A percentile compares a stretch with the other conserved stretches of the same genome.
Evolutionary conservation across 345 rosid species (phyloP).

Genomic region (Eutrema heterophyllum): DNA sequence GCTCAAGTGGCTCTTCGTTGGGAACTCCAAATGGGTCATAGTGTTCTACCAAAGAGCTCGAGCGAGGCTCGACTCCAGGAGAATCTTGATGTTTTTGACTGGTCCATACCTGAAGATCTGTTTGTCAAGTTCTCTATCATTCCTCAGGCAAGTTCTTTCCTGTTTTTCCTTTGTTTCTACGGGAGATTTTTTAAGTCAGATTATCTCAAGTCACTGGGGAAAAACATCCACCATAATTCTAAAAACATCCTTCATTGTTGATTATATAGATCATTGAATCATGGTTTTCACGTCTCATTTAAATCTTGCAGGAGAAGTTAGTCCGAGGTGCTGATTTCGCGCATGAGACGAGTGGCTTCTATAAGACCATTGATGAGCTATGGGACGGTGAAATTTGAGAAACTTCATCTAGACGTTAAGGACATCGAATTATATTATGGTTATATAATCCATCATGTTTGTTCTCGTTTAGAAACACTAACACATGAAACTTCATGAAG

Average conservation of each 20-base stretch:
- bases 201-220: background rate
- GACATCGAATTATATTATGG: background rate
- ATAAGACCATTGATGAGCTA: constrained; percentile 42
- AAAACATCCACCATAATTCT: no score
- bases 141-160: constrained; percentile 44
- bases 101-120: constrained; percentile 44
- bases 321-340: constrained; percentile 27
- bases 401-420: background rate
- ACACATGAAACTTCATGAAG: background rate
- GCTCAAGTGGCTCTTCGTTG: constrained; percentile 66
- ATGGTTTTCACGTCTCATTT: background rate
- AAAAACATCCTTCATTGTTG: background rate
- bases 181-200: background rate
- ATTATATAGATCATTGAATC: background rate
- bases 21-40: constrained; percentile 64
- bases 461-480: background rate
- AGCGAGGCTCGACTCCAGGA: constrained; percentile 41
- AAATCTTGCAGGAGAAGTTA: constrained; percentile 41
- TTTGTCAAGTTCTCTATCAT: constrained; percentile 39
- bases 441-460: background rate
- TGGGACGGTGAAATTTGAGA: constrained; percentile 48
- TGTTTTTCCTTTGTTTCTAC: background rate
- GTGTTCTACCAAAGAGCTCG: constrained; percentile 62
- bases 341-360: constrained; percentile 35
- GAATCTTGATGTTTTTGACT: constrained; percentile 43